These are phyloP conservation scores for Podaxis sp. DNA, from an alignment of 768 basidiomycete species.

Conservation along the genomic window DNA sequence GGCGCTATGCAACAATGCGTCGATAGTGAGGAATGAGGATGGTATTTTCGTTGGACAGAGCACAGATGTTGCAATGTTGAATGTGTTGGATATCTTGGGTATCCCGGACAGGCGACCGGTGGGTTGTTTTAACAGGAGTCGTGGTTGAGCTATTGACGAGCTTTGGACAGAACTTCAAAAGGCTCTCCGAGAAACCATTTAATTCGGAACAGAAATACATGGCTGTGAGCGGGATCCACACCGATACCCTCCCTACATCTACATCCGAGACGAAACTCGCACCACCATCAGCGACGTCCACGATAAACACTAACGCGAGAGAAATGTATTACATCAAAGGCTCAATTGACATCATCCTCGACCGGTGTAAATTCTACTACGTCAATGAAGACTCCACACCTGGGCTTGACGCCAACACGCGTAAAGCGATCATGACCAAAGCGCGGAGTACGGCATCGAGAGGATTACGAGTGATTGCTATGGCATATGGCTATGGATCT, in stretches of 20 bases:
- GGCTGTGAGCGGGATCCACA: constrained; percentile 78
- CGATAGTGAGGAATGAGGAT: constrained; percentile 55
- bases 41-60: constrained; percentile 81
- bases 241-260: constrained; percentile 22
- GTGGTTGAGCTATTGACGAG: background rate
- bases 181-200: constrained; percentile 82
- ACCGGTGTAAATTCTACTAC: constrained; percentile 85
- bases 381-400: constrained; percentile 89
- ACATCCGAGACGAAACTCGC: constrained; percentile 14
- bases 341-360: constrained; percentile 82
- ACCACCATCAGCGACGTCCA: constrained; percentile 8
- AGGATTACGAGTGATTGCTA: constrained; percentile 84
- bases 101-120: constrained; percentile 70
- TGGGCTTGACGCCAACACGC: constrained; percentile 62
- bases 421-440: constrained; percentile 61
- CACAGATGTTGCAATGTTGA: constrained; percentile 89
- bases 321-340: constrained; percentile 93
- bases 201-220: constrained; percentile 93
- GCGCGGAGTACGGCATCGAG: constrained; percentile 69
- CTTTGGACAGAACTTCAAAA: constrained; percentile 56
- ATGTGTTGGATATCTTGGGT: constrained; percentile 65
- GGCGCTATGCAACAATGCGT: constrained; percentile 87
- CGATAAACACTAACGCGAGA: constrained; percentile 32
- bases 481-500: constrained; percentile 82
- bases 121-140: constrained; percentile 21